Percentiles rank a stretch among this genome's conserved stretches.
phyloP scores from a whole-genome alignment of 2,329 filamentous ascomycete species.

The Fusarium mangiferae region DNA sequence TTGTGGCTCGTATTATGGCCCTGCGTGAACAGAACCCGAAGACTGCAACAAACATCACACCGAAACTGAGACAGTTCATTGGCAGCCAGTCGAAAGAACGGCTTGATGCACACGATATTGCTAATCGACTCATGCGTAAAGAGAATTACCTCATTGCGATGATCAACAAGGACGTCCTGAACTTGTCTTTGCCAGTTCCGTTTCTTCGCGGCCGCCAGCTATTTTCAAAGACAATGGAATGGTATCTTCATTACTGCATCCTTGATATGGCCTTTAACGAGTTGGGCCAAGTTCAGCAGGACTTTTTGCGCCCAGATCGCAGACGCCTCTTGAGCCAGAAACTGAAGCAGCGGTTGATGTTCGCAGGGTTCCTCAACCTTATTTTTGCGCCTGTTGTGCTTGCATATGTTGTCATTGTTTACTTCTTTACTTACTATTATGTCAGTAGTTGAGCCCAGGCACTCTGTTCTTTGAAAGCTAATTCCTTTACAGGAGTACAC shows the following conservation, averaged over 20 bases:
- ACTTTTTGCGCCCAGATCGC: slow-evolving; percentile 86
- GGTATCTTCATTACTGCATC: slow-evolving; percentile 90
- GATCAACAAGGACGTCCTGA: slow-evolving; percentile 95
- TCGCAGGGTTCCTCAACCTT: slow-evolving; percentile 87
- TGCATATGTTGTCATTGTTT: slow-evolving; percentile 86
- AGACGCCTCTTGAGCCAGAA: slow-evolving; percentile 81
- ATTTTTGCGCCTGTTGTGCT: slow-evolving; percentile 88
- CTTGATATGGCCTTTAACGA: slow-evolving; percentile 95
- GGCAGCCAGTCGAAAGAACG: slow-evolving; percentile 92
- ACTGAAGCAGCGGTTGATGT: slow-evolving; percentile 79
- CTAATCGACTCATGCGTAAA: slow-evolving; percentile 93
- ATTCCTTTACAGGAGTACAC: slow-evolving; percentile 78
- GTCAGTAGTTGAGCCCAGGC: slow-evolving; percentile 56
- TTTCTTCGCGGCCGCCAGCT: slow-evolving; percentile 82
- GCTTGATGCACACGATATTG: slow-evolving; percentile 96
- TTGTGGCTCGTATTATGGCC: slow-evolving; percentile 86
- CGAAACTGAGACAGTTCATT: slow-evolving; percentile 66
- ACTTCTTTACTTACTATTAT: slow-evolving; percentile 95
- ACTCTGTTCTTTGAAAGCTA: neutral
- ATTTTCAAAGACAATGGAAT: slow-evolving; percentile 90
- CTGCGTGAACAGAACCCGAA: slow-evolving; percentile 87
- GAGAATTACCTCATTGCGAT: slow-evolving; percentile 97
- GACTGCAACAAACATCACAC: slow-evolving; percentile 70
- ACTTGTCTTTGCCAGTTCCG: slow-evolving; percentile 86
- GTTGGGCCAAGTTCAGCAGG: slow-evolving; percentile 83